Base-by-base conservation (phyloP, 306 rosid species). In the Hippophae gyantsensis region DNA sequence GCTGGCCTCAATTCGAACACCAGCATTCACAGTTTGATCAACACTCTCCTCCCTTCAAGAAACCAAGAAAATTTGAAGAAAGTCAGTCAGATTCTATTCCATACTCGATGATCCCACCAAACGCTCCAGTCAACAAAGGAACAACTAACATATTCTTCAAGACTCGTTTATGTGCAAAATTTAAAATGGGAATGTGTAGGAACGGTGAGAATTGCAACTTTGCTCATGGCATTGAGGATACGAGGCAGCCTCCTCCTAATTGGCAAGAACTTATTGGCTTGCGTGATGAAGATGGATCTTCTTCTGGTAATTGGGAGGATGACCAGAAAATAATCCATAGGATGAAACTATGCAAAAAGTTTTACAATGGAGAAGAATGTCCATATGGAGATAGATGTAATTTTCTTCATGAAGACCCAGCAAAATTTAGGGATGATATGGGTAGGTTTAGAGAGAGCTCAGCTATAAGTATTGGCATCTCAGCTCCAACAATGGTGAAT, bases 271-370 rank as follows among this genome's bases (percentile, higher is more conserved):
- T 32, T 32, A 4, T 32, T 32, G 38, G 38, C 38, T 32, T 32
- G 38, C 38, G 38, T 2, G 38, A 32, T 4, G 38, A 32, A 32
- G 38, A 2, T 32, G 5, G 38, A 32, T 62, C 63, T 0, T 60
- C 60, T 0, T 12, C 80, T 0, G 84, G 65, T 14, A 72, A 76
- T 65, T 83, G 86, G 89, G 85, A 79, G 56, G 95, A 86, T 6
- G 95, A 89, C 66, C 87, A 81, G 67, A 86, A 76, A 58, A 79
- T 89, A 41, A 89, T 89, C 43, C 95, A 79, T 6, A 86, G 78
- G 81, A 79, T 89, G 89, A 89, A 86, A 76, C 74, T 89, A 8
- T 85, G 92, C 78, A 89, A 83, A 83, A 89, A 79, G 85, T 69
- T 66, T 79, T 32, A 74, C 65, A 86, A 75, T 62, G 97, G 95